Conservation (phyloP, 2,329 filamentous ascomycete genomes). For the Cercospora berteroae region DNA sequence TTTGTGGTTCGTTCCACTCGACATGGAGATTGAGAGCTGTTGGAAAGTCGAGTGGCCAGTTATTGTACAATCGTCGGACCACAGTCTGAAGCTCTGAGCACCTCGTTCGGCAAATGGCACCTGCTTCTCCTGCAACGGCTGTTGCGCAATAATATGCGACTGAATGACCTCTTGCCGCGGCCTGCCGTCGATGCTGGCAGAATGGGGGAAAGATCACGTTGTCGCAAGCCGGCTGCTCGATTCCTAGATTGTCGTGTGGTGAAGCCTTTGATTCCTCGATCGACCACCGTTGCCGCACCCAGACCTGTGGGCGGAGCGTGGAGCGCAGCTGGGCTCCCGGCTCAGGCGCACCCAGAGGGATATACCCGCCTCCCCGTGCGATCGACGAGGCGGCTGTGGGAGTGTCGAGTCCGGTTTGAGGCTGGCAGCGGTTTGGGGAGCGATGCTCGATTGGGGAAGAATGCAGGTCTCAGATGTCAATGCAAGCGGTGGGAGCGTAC, state of each 20-base stretch:
- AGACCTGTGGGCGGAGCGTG: constrained; percentile 12
- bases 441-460: constrained; percentile 16
- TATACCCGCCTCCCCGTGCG: constrained; percentile 25
- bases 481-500: constrained; percentile 21
- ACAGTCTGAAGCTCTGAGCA: constrained; percentile 10
- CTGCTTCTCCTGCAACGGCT: constrained; percentile 18
- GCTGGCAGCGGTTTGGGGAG: constrained; percentile 4
- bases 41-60: constrained; percentile 11
- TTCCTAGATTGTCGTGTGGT: constrained; percentile 26
- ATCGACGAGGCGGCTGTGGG: constrained; percentile 24
- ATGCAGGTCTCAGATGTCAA: constrained; percentile 26
- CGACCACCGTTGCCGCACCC: constrained; percentile 20
- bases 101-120: constrained; percentile 14
- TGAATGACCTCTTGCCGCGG: constrained; percentile 17
- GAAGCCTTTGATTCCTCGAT: constrained; percentile 15
- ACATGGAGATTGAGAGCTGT: constrained; percentile 21
- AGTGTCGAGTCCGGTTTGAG: constrained; percentile 22
- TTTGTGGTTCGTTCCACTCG: constrained; percentile 21
- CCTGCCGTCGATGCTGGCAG: constrained; percentile 11
- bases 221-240: constrained; percentile 21
- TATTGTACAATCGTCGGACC: constrained; percentile 22
- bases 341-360: constrained; percentile 20
- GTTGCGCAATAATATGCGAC: constrained; percentile 25
- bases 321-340: constrained; percentile 1
- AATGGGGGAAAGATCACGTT: constrained; percentile 11